Evolutionary conservation across 2,329 filamentous ascomycete species (phyloP).

Genomic region (Aspergillus alliaceus): DNA sequence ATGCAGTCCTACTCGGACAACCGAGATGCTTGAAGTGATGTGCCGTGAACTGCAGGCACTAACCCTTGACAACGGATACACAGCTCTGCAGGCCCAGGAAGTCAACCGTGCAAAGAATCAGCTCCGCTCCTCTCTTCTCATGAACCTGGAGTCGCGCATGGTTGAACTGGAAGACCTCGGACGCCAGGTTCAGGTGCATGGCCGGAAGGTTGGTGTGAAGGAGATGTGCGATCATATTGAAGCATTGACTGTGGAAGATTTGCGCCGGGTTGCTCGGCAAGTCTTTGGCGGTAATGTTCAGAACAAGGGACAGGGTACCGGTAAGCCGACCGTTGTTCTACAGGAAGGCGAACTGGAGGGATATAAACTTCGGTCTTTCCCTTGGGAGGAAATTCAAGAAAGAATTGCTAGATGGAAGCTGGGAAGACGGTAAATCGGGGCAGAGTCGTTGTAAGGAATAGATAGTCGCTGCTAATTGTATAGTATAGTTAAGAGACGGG

Average conservation of each 20-base stretch:
- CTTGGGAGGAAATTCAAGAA: constrained; percentile 88
- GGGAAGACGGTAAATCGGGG: constrained; percentile 56
- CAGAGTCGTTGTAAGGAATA: background rate
- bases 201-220: constrained; percentile 81
- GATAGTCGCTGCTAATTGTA: constrained; percentile 5
- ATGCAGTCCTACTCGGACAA: constrained; percentile 75
- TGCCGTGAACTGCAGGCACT: constrained; percentile 82
- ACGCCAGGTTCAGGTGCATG: constrained; percentile 94
- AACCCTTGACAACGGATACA: constrained; percentile 72
- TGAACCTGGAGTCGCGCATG: constrained; percentile 98
- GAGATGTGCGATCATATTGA: constrained; percentile 94
- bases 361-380: constrained; percentile 65
- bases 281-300: constrained; percentile 75
- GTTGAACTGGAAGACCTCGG: constrained; percentile 96
- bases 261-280: constrained; percentile 75
- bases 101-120: constrained; percentile 96
- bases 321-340: constrained; percentile 88
- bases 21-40: constrained; percentile 90
- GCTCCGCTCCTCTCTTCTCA: constrained; percentile 81
- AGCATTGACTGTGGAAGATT: constrained; percentile 72
- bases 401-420: constrained; percentile 81
- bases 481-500: constrained; percentile 8
- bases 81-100: constrained; percentile 70
- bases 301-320: constrained; percentile 76
- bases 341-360: constrained; percentile 83